A percentile compares a stretch with the other conserved stretches of the same genome.
Evolutionary conservation across 2,329 filamentous ascomycete species (phyloP).

Genomic region (Fusarium tanahbumbuense): DNA sequence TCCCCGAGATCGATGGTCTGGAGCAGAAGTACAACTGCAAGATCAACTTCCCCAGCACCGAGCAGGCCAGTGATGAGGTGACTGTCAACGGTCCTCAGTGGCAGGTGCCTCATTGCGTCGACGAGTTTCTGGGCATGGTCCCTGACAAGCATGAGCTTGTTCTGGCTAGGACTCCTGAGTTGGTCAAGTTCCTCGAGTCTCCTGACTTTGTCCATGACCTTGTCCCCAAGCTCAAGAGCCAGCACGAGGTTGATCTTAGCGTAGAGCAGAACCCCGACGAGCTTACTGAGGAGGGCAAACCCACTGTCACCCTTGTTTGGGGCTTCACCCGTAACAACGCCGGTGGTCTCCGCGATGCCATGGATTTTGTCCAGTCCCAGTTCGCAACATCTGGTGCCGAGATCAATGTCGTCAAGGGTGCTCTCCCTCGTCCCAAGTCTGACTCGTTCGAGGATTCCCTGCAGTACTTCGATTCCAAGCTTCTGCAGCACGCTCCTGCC

Average conservation of each 20-base stretch:
- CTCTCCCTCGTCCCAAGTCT: constrained; percentile 97
- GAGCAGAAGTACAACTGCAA: constrained; percentile 99
- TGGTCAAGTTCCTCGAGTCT: constrained; percentile 85
- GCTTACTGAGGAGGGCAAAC: constrained; percentile 66
- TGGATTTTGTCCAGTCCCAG: constrained; percentile 90
- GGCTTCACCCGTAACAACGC: constrained; percentile 97
- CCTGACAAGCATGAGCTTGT: constrained; percentile 94
- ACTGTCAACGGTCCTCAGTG: constrained; percentile 97
- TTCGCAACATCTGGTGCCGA: constrained; percentile 92
- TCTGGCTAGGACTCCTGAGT: constrained; percentile 77
- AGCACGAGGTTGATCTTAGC: constrained; percentile 90
- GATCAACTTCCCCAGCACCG: constrained; percentile 96
- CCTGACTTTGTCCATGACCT: constrained; percentile 84
- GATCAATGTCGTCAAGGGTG: constrained; percentile 85
- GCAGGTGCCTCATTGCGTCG: constrained; percentile 96
- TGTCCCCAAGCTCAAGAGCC: constrained; percentile 83
- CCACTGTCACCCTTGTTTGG: constrained; percentile 74
- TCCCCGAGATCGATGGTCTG: constrained; percentile 89
- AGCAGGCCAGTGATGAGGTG: constrained; percentile 95
- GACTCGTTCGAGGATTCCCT: constrained; percentile 98
- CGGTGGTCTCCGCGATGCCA: constrained; percentile 92
- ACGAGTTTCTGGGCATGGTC: constrained; percentile 97
- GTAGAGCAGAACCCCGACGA: constrained; percentile 74
- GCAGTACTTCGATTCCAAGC: constrained; percentile 96
- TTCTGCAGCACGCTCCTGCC: constrained; percentile 90